These are phyloP conservation scores for Hirschfeldia incana DNA, from an alignment of 345 rosid genomes.

Conservation along the genomic window DNA sequence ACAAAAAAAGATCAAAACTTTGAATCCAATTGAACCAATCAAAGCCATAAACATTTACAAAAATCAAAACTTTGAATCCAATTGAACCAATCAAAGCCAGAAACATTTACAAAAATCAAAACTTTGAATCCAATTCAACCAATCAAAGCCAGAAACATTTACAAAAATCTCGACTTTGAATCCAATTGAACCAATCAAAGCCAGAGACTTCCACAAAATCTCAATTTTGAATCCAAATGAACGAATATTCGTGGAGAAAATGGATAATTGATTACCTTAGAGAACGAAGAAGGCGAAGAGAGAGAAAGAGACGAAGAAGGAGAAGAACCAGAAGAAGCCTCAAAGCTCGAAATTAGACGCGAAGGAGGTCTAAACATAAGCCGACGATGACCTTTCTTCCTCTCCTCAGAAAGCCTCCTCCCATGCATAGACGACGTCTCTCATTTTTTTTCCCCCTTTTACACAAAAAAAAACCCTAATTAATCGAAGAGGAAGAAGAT, in stretches of 20 bases:
- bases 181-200: neutral
- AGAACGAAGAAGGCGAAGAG: slow-evolving; percentile 51
- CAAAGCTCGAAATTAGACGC: slow-evolving; percentile 51
- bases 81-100: neutral
- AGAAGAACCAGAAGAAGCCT: slow-evolving; percentile 21
- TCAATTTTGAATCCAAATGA: neutral
- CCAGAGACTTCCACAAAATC: neutral
- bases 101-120: neutral
- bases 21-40: neutral
- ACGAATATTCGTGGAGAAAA: neutral
- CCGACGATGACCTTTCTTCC: slow-evolving; percentile 45
- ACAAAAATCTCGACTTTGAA: neutral
- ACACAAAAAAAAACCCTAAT: slow-evolving; percentile 6
- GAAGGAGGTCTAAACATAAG: slow-evolving; percentile 64
- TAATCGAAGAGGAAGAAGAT: neutral
- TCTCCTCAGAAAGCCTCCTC: slow-evolving; percentile 49
- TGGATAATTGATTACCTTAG: slow-evolving; percentile 49
- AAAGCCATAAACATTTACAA: neutral
- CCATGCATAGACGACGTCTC: slow-evolving; percentile 64
- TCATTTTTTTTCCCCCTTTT: slow-evolving; percentile 53
- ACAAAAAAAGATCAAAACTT: neutral
- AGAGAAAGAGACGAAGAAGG: slow-evolving; percentile 47
- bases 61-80: neutral
- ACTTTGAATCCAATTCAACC: neutral
- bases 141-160: neutral